Conservation (phyloP, 768 basidiomycete species). For the Mycena amicta region DNA sequence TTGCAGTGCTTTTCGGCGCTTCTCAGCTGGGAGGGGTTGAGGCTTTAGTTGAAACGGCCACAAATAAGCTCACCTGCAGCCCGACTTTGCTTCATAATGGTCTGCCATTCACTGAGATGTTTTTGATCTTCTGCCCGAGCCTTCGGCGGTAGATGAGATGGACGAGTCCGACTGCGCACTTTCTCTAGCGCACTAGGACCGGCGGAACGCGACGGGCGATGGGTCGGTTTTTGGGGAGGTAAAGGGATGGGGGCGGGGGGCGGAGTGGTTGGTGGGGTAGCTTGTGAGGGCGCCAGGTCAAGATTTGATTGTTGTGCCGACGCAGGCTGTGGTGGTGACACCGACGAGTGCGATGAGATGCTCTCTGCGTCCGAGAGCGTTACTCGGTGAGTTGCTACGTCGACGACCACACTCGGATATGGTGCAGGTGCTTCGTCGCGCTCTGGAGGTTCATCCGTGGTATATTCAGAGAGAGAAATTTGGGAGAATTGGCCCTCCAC, state of each 20-base stretch:
- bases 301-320: slow-evolving; percentile 21
- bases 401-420: slow-evolving; percentile 48
- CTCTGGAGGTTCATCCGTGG: slow-evolving; percentile 18
- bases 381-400: slow-evolving; percentile 37
- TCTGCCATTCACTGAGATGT: slow-evolving; percentile 83
- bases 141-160: slow-evolving; percentile 84
- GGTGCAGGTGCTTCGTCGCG: slow-evolving; percentile 26
- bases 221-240: slow-evolving; percentile 34
- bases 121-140: slow-evolving; percentile 73
- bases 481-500: slow-evolving; percentile 36
- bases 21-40: slow-evolving; percentile 57
- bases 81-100: slow-evolving; percentile 85
- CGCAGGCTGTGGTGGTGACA: slow-evolving; percentile 6
- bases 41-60: slow-evolving; percentile 1
- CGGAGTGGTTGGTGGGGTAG: slow-evolving; percentile 35
- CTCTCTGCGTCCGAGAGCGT: slow-evolving; percentile 15
- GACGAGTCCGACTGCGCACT: slow-evolving; percentile 84
- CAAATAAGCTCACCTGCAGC: slow-evolving; percentile 54
- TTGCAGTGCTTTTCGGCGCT: slow-evolving; percentile 61
- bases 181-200: slow-evolving; percentile 78
- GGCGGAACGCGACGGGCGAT: slow-evolving; percentile 52
- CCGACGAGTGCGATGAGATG: slow-evolving; percentile 10
- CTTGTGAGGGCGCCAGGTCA: slow-evolving; percentile 25
- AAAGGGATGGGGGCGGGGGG: slow-evolving; percentile 24
- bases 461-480: slow-evolving; percentile 36